A percentile compares a stretch with the other conserved stretches of the same genome.
phyloP scores from a whole-genome alignment of 768 basidiomycete genomes.

The Suillus bovinus region DNA sequence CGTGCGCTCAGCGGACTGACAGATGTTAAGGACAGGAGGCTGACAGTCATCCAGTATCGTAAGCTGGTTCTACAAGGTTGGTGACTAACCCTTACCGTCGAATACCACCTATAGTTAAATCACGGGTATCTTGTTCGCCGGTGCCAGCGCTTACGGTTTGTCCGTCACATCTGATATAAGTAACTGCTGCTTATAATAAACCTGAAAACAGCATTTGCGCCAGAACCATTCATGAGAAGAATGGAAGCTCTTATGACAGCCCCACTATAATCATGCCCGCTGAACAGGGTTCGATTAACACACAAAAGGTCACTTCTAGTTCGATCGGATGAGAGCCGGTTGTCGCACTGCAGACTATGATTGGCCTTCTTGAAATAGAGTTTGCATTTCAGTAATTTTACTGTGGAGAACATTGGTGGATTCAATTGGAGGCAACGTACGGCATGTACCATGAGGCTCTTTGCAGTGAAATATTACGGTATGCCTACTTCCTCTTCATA shows the following conservation, averaged over 20 bases:
- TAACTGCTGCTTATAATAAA: slow-evolving; percentile 2
- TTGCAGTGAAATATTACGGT: background rate
- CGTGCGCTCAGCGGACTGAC: background rate
- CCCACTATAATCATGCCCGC: background rate
- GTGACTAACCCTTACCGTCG: background rate
- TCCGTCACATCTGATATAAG: background rate
- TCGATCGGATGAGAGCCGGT: background rate
- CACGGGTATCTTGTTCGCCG: background rate
- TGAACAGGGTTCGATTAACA: background rate
- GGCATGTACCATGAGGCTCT: background rate
- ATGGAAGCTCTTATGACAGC: background rate
- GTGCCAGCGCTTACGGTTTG: background rate
- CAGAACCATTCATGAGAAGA: background rate
- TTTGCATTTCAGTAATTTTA: background rate
- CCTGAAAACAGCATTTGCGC: background rate
- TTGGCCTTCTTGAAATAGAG: background rate
- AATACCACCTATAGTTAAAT: slow-evolving; percentile 1
- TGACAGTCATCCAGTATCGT: background rate
- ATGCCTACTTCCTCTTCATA: background rate
- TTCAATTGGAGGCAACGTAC: background rate
- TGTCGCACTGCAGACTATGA: background rate
- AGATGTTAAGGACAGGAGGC: background rate
- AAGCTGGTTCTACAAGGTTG: background rate
- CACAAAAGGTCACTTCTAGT: background rate
- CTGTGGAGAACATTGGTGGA: background rate